Evolutionary conservation across 2,329 filamentous ascomycete species (phyloP).

Genomic region (Fusarium oxysporum): DNA sequence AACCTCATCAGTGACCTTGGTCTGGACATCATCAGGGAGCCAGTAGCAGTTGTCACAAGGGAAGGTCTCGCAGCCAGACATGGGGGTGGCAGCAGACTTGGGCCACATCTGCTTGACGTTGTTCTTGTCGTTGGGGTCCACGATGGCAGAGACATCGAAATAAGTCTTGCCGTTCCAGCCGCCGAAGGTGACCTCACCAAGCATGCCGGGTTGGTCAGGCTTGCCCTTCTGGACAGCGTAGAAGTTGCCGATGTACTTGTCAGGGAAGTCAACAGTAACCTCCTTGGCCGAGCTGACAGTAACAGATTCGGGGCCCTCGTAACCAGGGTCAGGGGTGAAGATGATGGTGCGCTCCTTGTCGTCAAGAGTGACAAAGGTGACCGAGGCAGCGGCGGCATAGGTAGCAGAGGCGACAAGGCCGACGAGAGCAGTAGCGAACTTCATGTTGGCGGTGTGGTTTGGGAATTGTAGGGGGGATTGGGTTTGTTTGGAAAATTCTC

Average conservation of each 20-base stretch:
- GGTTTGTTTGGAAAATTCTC: slow-evolving; percentile 20
- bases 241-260: slow-evolving; percentile 62
- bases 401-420: slow-evolving; percentile 57
- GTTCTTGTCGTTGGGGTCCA: slow-evolving; percentile 60
- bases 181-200: slow-evolving; percentile 63
- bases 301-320: slow-evolving; percentile 52
- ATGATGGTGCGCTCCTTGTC: slow-evolving; percentile 59
- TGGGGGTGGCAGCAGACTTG: slow-evolving; percentile 48
- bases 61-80: slow-evolving; percentile 64
- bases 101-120: slow-evolving; percentile 69
- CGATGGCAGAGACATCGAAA: slow-evolving; percentile 71
- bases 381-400: slow-evolving; percentile 58
- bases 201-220: slow-evolving; percentile 60
- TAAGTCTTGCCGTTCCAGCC: slow-evolving; percentile 62
- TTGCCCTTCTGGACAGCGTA: slow-evolving; percentile 61
- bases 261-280: slow-evolving; percentile 57
- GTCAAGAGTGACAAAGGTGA: slow-evolving; percentile 72
- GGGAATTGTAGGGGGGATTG: slow-evolving; percentile 18
- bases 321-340: slow-evolving; percentile 61
- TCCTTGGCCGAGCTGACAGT: slow-evolving; percentile 54
- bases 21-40: slow-evolving; percentile 65
- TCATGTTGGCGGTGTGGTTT: slow-evolving; percentile 60
- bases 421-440: slow-evolving; percentile 61
- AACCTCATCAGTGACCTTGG: slow-evolving; percentile 61
- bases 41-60: slow-evolving; percentile 68